phyloP scores from a whole-genome alignment of 1,139 yeast genomes.

The Suhomyces panamericanus region DNA sequence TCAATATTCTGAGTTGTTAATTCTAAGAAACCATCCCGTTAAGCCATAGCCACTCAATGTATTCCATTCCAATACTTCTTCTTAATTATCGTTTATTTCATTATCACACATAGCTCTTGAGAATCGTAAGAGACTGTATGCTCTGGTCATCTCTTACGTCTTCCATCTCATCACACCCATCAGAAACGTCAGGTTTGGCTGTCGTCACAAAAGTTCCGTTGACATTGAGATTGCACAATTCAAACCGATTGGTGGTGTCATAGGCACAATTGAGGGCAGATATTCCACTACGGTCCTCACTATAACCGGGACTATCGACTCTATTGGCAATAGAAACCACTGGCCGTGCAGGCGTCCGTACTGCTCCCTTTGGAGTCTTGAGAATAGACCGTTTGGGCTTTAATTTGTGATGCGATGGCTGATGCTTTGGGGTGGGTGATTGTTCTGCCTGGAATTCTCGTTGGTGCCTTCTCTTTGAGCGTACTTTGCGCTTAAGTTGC shows the following conservation, averaged over 20 bases:
- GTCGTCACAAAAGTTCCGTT: slow-evolving; percentile 14
- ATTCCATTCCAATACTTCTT: no score
- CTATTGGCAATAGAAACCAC: not conserved
- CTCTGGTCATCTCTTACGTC: slow-evolving; percentile 10
- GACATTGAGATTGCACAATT: slow-evolving; percentile 15
- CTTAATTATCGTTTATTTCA: not conserved
- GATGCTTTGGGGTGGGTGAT: slow-evolving; percentile 48
- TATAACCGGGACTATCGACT: slow-evolving; percentile 4
- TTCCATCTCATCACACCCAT: not conserved
- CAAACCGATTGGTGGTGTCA: slow-evolving; percentile 9
- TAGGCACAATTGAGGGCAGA: slow-evolving; percentile 18
- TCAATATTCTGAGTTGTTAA: no score
- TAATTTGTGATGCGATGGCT: slow-evolving; percentile 44
- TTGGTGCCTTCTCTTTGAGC: slow-evolving; percentile 9
- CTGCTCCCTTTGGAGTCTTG: slow-evolving; percentile 21
- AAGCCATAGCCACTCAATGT: no score
- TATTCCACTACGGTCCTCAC: slow-evolving; percentile 15
- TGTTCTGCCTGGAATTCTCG: slow-evolving; percentile 11
- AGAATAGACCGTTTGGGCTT: slow-evolving; percentile 46
- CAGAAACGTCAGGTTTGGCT: not conserved
- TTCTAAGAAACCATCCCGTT: no score
- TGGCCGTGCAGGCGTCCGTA: not conserved
- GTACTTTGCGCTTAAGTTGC: slow-evolving; percentile 18
- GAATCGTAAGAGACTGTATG: slow-evolving; percentile 12
- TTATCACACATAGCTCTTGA: not conserved